Percentiles rank a stretch among this genome's conserved stretches.
phyloP scores from a whole-genome alignment of 257 asterid genomes.

The Solanum infundibuliforme region DNA sequence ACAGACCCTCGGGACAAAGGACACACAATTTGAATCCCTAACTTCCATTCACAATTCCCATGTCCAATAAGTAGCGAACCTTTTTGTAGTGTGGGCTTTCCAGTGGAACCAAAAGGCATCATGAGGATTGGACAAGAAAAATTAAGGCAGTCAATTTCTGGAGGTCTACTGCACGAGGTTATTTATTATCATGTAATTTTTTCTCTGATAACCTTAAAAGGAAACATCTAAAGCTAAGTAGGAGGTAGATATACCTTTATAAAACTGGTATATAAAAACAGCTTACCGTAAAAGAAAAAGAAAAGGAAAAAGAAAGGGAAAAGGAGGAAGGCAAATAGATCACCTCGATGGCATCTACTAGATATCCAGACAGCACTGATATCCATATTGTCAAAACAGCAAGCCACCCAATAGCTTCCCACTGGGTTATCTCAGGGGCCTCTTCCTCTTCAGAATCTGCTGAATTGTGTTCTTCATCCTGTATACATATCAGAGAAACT shows the following conservation, averaged over 20 bases:
- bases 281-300: neutral
- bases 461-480: constrained; percentile 42
- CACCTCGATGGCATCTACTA: constrained; percentile 92
- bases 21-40: neutral
- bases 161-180: neutral
- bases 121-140: neutral
- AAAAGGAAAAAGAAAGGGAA: neutral
- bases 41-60: neutral
- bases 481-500: constrained; percentile 6
- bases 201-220: neutral
- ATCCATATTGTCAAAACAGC: constrained; percentile 80
- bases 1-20: neutral
- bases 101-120: neutral
- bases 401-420: constrained; percentile 95
- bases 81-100: neutral
- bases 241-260: neutral
- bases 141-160: neutral
- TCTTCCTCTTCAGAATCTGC: constrained; percentile 59
- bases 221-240: neutral
- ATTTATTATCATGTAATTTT: neutral
- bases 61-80: neutral
- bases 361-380: constrained; percentile 88
- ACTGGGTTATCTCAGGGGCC: constrained; percentile 61
- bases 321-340: neutral
- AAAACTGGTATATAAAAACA: neutral